These are phyloP conservation scores for Picocystis sp. DNA, from an alignment of 163 green algal genomes.

Conservation along the genomic window DNA sequence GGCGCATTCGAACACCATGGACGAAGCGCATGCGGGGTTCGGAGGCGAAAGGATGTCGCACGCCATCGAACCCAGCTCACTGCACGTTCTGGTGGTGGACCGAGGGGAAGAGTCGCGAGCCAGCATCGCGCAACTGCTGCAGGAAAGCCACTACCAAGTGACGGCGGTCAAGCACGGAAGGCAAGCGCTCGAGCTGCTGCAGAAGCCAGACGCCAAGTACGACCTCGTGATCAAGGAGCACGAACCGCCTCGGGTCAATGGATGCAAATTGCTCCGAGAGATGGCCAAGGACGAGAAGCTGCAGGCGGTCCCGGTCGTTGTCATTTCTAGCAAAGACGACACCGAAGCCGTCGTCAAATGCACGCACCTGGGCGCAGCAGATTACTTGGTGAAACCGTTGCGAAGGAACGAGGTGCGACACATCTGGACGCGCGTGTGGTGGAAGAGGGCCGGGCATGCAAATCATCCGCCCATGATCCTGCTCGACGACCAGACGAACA, in stretches of 20 bases:
- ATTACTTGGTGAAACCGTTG: conserved; percentile 71
- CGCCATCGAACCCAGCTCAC: conserved; percentile 1
- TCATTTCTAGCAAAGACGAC: conserved; percentile 43
- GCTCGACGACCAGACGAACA: no score
- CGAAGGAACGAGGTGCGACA: conserved; percentile 59
- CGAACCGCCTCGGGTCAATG: conserved; percentile 34
- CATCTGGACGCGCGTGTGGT: conserved; percentile 62
- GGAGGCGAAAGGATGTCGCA: no score
- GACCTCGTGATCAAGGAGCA: conserved; percentile 55
- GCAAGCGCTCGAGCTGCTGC: conserved; percentile 29
- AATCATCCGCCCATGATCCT: no score
- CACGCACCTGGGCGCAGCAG: conserved; percentile 52
- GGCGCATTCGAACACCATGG: no score
- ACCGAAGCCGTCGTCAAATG: conserved; percentile 46
- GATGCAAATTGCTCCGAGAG: conserved; percentile 28
- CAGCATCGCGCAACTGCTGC: conserved; percentile 16
- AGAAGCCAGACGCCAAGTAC: conserved; percentile 14
- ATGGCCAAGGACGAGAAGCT: conserved; percentile 18
- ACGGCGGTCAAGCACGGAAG: conserved; percentile 21
- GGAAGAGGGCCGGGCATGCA: conserved; percentile 25
- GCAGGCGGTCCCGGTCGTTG: conserved; percentile 30
- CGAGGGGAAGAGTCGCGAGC: conserved; percentile 12
- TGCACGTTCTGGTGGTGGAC: conserved; percentile 30
- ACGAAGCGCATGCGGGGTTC: no score
- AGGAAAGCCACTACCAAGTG: conserved; percentile 30